Evolutionary conservation across 2,329 filamentous ascomycete genomes (phyloP).

Genomic region (Pseudogymnoascus sp.): DNA sequence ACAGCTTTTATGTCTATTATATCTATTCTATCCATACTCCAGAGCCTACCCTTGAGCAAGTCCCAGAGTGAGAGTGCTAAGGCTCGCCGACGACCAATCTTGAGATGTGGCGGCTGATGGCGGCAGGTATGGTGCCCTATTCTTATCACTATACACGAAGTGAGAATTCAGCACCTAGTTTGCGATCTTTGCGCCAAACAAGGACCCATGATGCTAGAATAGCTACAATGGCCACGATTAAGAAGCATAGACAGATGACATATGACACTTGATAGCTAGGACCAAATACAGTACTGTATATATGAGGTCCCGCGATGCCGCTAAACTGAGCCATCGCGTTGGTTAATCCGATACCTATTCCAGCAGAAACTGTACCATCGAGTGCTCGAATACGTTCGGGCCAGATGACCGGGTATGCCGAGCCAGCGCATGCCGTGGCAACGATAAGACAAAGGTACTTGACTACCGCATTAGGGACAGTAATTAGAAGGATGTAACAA

Average conservation of each 20-base stretch:
- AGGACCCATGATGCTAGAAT: constrained; percentile 24
- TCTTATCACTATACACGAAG: neutral
- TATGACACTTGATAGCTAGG: constrained; percentile 33
- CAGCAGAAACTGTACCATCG: constrained; percentile 34
- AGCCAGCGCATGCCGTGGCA: constrained; percentile 32
- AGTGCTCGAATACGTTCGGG: constrained; percentile 36
- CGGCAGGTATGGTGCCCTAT: neutral
- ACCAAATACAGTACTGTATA: constrained; percentile 35
- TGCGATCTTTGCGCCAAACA: constrained; percentile 21
- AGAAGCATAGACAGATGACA: constrained; percentile 30
- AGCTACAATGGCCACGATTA: constrained; percentile 26
- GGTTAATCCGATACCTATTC: constrained; percentile 35
- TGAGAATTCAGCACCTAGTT: neutral
- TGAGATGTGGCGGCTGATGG: neutral
- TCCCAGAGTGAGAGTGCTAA: neutral
- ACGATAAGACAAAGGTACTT: constrained; percentile 33
- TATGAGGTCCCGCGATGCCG: constrained; percentile 35
- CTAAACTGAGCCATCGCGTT: constrained; percentile 38
- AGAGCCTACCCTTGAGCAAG: neutral
- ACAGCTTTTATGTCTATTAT: neutral
- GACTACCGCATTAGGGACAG: constrained; percentile 28
- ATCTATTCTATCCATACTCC: neutral
- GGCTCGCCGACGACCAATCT: neutral
- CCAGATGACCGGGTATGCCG: constrained; percentile 38
- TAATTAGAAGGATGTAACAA: constrained; percentile 35